A percentile compares a stretch with the other conserved stretches of the same genome.
Evolutionary conservation across 139 green algal species (phyloP).

Genomic region (Pleodorina starrii): DNA sequence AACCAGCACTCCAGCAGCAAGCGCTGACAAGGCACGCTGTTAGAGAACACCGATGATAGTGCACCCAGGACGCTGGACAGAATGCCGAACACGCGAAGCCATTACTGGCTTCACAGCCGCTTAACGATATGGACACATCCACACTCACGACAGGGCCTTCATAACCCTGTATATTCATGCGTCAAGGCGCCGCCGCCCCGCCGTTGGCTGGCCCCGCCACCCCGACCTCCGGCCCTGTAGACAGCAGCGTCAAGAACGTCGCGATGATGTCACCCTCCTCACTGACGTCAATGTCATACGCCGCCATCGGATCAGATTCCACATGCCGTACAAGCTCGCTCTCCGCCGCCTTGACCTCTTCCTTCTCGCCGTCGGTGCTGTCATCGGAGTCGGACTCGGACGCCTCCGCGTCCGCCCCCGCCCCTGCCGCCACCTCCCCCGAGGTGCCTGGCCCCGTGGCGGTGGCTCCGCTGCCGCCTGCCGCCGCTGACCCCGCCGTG

Average conservation of each 20-base stretch:
- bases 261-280: slow-evolving; percentile 74
- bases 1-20: no score
- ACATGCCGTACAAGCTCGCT: slow-evolving; percentile 51
- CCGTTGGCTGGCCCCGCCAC: neutral
- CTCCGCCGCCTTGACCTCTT: slow-evolving; percentile 41
- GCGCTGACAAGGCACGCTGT: no score
- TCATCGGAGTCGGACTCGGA: neutral
- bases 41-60: no score
- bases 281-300: slow-evolving; percentile 79
- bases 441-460: neutral
- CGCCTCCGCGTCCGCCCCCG: neutral
- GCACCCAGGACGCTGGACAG: no score
- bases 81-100: no score
- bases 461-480: neutral
- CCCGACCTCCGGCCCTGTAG: neutral
- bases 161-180: no score
- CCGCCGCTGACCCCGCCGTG: neutral
- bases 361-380: neutral
- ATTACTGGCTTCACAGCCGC: no score
- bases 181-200: neutral
- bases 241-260: slow-evolving; percentile 63
- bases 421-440: neutral
- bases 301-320: slow-evolving; percentile 60
- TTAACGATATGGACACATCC: no score
- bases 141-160: no score